Evolutionary conservation across 2,329 filamentous ascomycete genomes (phyloP).

Genomic region (Grosmannia penicillata): DNA sequence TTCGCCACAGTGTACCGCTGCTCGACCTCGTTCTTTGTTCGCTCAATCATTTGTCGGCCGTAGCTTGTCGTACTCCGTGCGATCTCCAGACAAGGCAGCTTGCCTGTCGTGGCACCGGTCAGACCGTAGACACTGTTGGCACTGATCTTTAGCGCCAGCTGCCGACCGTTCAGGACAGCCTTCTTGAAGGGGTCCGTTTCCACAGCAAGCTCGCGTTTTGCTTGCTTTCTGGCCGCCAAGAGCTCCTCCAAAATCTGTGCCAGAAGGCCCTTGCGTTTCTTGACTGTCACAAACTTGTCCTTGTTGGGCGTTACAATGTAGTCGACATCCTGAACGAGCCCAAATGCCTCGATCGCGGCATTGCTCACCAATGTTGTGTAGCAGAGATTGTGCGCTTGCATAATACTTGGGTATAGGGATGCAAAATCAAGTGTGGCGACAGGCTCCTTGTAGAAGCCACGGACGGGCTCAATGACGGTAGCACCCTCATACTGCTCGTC

Average conservation of each 20-base stretch:
- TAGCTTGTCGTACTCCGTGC: slow-evolving; percentile 96
- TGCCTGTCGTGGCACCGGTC: slow-evolving; percentile 90
- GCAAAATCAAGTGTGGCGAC: slow-evolving; percentile 97
- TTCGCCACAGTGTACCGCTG: slow-evolving; percentile 80
- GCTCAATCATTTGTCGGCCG: slow-evolving; percentile 97
- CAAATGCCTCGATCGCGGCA: slow-evolving; percentile 57
- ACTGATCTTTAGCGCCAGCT: slow-evolving; percentile 88
- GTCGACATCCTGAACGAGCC: slow-evolving; percentile 75
- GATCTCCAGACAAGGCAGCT: slow-evolving; percentile 86
- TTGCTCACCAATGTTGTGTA: slow-evolving; percentile 89
- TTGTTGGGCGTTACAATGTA: slow-evolving; percentile 94
- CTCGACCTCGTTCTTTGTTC: slow-evolving; percentile 92
- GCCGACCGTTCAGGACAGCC: slow-evolving; percentile 91
- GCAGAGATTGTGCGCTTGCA: slow-evolving; percentile 95
- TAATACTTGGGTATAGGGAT: slow-evolving; percentile 95
- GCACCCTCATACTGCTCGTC: slow-evolving; percentile 96
- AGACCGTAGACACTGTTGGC: slow-evolving; percentile 97
- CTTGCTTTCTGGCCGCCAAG: slow-evolving; percentile 79
- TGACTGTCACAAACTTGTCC: slow-evolving; percentile 79
- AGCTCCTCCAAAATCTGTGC: slow-evolving; percentile 94
- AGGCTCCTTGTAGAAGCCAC: slow-evolving; percentile 88
- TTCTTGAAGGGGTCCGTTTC: slow-evolving; percentile 97
- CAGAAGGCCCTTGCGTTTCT: slow-evolving; percentile 79
- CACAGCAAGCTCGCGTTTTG: slow-evolving; percentile 74
- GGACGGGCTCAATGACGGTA: slow-evolving; percentile 89